Evolutionary conservation across 805 yeast genomes (phyloP).

Genomic region (Starmerella ratchasimensis): DNA sequence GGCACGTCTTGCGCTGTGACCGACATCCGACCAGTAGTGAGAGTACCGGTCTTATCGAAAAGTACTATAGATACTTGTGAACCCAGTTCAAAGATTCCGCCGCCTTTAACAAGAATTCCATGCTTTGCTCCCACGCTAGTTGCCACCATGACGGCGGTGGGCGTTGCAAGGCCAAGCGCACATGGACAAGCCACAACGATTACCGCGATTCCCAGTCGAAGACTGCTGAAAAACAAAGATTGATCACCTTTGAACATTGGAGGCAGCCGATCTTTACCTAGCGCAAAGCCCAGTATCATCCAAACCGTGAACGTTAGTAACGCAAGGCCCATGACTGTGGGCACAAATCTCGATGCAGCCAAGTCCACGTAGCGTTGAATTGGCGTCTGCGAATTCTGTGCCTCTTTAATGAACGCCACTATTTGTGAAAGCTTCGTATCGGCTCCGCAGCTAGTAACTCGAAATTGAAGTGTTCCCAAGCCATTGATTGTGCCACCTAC

Average conservation of each 20-base stretch:
- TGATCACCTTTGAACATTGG: slow-evolving; percentile 36
- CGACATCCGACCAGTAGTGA: slow-evolving; percentile 72
- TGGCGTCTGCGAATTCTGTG: slow-evolving; percentile 81
- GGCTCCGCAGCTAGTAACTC: slow-evolving; percentile 59
- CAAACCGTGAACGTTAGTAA: slow-evolving; percentile 52
- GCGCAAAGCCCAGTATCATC: slow-evolving; percentile 30
- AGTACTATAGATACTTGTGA: slow-evolving; percentile 49
- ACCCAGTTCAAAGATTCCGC: slow-evolving; percentile 69
- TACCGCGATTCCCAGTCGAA: slow-evolving; percentile 77
- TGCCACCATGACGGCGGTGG: slow-evolving; percentile 98
- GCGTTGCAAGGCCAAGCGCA: slow-evolving; percentile 93
- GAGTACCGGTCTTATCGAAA: slow-evolving; percentile 93
- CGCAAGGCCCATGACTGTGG: slow-evolving; percentile 50
- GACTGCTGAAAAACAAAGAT: slow-evolving; percentile 51
- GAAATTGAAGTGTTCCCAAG: slow-evolving; percentile 52
- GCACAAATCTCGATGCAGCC: slow-evolving; percentile 76
- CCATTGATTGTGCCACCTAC: slow-evolving; percentile 91
- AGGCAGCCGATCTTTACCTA: slow-evolving; percentile 31
- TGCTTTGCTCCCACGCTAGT: slow-evolving; percentile 88
- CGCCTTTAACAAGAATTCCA: slow-evolving; percentile 88
- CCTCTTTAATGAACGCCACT: slow-evolving; percentile 71
- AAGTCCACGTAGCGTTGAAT: slow-evolving; percentile 80
- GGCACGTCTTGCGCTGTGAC: slow-evolving; percentile 23
- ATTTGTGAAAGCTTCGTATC: slow-evolving; percentile 80
- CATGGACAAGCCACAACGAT: slow-evolving; percentile 98